Evolutionary conservation across 108 stramenopile species (phyloP).

Genomic region (Aureococcus anophagefferens): DNA sequence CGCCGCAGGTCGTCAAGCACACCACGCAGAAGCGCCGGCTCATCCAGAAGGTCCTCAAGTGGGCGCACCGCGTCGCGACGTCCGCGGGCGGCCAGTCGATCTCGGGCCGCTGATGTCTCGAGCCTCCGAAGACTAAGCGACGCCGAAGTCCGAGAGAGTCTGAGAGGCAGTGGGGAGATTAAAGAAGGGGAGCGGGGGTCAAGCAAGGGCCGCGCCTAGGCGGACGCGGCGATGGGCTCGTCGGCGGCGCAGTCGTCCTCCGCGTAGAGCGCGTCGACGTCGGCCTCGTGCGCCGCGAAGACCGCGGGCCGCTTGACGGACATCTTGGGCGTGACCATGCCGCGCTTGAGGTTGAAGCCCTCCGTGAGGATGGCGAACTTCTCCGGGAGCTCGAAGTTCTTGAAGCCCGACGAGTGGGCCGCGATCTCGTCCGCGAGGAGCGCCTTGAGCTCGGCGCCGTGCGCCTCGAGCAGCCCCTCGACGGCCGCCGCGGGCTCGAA

Average conservation of each 20-base stretch:
- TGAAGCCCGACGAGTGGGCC: not conserved
- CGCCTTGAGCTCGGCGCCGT: not conserved
- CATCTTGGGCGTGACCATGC: slow-evolving; percentile 90
- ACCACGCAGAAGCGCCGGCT: no score
- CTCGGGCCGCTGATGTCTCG: no score
- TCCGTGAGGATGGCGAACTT: slow-evolving; percentile 65
- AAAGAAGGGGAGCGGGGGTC: no score
- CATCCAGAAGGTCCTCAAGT: no score
- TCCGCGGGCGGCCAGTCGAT: no score
- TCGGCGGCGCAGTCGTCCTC: not conserved
- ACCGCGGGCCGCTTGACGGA: slow-evolving; percentile 76
- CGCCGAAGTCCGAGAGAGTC: no score
- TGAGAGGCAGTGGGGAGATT: no score
- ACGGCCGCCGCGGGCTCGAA: slow-evolving; percentile 10
- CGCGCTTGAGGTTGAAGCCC: slow-evolving; percentile 77
- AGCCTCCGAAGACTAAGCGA: no score
- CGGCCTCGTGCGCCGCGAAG: slow-evolving; percentile 60
- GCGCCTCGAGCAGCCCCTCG: slow-evolving; percentile 16
- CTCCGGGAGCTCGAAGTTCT: not conserved
- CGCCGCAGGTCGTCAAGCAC: no score
- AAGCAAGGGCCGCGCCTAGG: no score
- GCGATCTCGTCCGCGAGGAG: not conserved
- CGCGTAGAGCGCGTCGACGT: slow-evolving; percentile 57
- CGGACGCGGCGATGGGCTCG: no score
- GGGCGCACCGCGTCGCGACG: no score